Conservation (phyloP, 192 early-diverging fungal species). For the Linnemannia schmuckeri region DNA sequence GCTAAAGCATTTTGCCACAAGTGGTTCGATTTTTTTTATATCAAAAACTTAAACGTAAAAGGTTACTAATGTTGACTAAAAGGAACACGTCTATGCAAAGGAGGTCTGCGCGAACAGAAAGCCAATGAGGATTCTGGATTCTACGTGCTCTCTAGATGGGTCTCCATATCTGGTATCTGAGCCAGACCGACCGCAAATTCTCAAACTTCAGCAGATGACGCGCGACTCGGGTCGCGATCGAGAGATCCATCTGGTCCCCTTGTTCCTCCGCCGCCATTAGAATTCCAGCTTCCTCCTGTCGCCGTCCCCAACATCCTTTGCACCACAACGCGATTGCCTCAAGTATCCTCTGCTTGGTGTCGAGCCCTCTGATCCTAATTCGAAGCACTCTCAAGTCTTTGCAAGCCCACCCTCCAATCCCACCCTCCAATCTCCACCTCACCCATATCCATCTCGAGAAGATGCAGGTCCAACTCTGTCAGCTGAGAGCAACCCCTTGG, state of each 20-base stretch:
- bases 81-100: no score
- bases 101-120: no score
- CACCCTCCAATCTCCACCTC: slow-evolving; percentile 3
- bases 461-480: neutral
- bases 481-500: neutral
- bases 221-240: slow-evolving; percentile 4
- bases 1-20: no score
- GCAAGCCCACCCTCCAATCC: neutral
- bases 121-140: no score
- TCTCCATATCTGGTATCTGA: neutral
- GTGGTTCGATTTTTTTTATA: no score
- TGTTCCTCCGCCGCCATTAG: no score
- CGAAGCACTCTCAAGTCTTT: neutral
- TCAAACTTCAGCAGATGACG: slow-evolving; percentile 2
- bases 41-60: no score
- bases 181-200: neutral
- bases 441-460: slow-evolving; percentile 20
- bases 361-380: neutral
- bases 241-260: neutral
- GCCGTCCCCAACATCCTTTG: neutral
- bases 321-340: slow-evolving; percentile 4
- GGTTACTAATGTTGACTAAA: no score
- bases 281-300: neutral
- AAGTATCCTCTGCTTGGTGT: slow-evolving; percentile 5
- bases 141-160: no score